A percentile compares a stretch with the other conserved stretches of the same genome.
These are phyloP conservation scores for Neopestalotiopsis clavispora DNA, from an alignment of 2,329 filamentous ascomycete species.

Conservation along the genomic window DNA sequence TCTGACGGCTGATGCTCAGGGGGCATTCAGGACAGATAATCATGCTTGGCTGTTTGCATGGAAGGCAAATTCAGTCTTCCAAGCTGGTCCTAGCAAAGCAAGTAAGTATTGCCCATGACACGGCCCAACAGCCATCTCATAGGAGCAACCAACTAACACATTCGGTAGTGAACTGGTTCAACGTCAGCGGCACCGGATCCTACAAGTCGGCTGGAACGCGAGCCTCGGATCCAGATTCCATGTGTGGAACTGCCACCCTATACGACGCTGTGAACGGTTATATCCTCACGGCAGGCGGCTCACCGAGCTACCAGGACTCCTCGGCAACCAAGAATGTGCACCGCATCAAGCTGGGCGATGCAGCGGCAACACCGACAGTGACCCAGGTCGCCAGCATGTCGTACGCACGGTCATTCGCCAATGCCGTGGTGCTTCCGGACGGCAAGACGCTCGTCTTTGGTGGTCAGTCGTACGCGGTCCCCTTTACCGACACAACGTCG, in stretches of 20 bases:
- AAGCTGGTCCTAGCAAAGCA: constrained; percentile 52
- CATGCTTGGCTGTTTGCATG: constrained; percentile 60
- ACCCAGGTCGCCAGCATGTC: constrained; percentile 40
- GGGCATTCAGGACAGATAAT: constrained; percentile 53
- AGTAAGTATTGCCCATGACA: constrained; percentile 28
- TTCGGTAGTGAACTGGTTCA: constrained; percentile 55
- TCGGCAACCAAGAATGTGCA: constrained; percentile 46
- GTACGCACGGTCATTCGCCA: constrained; percentile 44
- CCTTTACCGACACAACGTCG: constrained; percentile 43
- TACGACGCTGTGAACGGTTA: constrained; percentile 55
- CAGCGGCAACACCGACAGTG: constrained; percentile 30
- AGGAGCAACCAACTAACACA: neutral
- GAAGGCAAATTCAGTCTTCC: constrained; percentile 52
- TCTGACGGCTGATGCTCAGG: constrained; percentile 51
- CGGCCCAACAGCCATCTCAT: neutral
- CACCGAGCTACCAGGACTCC: constrained; percentile 45
- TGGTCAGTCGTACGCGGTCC: constrained; percentile 40
- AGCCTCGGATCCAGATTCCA: constrained; percentile 47
- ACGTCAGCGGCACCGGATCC: constrained; percentile 44
- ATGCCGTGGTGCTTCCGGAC: constrained; percentile 46
- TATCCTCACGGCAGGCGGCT: constrained; percentile 55
- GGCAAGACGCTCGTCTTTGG: constrained; percentile 47
- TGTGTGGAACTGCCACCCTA: constrained; percentile 58
- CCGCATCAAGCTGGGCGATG: constrained; percentile 46
- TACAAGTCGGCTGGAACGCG: constrained; percentile 47